A percentile compares a stretch with the other conserved stretches of the same genome.
These are phyloP conservation scores for Aspergillus vadensis DNA, from an alignment of 2,329 filamentous ascomycete species.

Conservation along the genomic window DNA sequence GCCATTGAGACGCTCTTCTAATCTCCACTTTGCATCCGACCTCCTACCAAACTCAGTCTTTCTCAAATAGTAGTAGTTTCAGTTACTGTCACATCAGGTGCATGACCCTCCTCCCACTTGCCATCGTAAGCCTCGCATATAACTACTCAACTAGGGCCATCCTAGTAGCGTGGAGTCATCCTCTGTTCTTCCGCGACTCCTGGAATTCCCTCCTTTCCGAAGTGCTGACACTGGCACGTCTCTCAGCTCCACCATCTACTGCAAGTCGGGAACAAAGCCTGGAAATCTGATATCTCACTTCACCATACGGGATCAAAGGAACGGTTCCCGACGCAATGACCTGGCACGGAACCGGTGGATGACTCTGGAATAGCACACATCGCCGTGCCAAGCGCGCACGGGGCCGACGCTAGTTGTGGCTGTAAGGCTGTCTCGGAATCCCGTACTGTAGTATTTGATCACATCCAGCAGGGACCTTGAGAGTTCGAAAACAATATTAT, in stretches of 20 bases:
- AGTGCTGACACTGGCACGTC: background rate
- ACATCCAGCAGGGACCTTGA: background rate
- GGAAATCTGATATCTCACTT: background rate
- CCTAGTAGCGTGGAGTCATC: background rate
- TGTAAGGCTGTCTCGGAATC: background rate
- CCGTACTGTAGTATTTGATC: background rate
- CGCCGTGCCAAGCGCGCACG: conserved; percentile 1
- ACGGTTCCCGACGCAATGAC: background rate
- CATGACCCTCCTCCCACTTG: background rate
- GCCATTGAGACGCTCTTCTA: background rate
- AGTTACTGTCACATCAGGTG: background rate
- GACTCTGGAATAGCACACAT: background rate
- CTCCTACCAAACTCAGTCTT: background rate
- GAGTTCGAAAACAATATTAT: too few relatives aligned
- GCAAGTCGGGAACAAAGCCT: too few relatives aligned
- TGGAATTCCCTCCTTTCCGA: background rate
- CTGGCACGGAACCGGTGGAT: background rate
- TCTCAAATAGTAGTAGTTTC: background rate
- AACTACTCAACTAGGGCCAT: background rate
- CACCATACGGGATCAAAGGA: background rate
- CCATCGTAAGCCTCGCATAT: background rate
- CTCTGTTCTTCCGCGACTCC: background rate
- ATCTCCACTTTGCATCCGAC: background rate
- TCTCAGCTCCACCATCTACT: too few relatives aligned
- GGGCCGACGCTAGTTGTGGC: background rate